Base-by-base conservation (phyloP, 257 asterid species). In the Verbascum thapsus region DNA sequence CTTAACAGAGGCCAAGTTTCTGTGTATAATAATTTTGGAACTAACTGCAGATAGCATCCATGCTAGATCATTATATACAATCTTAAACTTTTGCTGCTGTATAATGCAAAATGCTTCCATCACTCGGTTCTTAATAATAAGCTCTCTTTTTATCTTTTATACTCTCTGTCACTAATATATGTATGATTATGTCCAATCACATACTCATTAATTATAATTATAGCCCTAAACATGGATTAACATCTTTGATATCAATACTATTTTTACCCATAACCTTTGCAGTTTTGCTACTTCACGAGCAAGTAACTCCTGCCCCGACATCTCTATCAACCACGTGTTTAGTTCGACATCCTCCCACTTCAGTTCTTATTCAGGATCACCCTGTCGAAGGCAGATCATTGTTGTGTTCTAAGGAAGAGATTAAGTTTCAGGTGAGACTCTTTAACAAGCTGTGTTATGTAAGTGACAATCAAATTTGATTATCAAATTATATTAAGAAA, bases 271-370 rank as follows among this genome's bases (percentile, higher is more conserved):
- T 65, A 17, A 70, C 66, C 64, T 68, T 81, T 72, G 81, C 85
- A 87, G 88, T 85, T 55, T 44, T 78, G 79, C 68, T 79, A 82
- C 80, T 84, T 66, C 91, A 81, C 55, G 91, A 87, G 65, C 89
- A 81, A 76, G 79, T 73, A 49, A 71, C 77, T 56, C 81, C 85
- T 53, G 86, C 74, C 16, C 73, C 75, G 55, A 58, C 81, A 68
- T 64, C 80, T 61, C 61, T 68, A 43, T 78, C 74, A 54, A 63
- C 83, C 68, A 64, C 85, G 67, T 75, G 82, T 64, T 77, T 75
- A 53, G 78, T 75, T 69, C 78, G 88, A 45, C 70, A 70, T 77
- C 37, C 80, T 69, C 65, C 87, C 44, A 43, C 83, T 32, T 78
- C 95, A 51, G 80, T 74, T 81, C 74, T 78, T 22, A 58, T 57